Percentiles rank a stretch among this genome's conserved stretches.
phyloP scores from a whole-genome alignment of 306 rosid species.

The Lablab purpureus region DNA sequence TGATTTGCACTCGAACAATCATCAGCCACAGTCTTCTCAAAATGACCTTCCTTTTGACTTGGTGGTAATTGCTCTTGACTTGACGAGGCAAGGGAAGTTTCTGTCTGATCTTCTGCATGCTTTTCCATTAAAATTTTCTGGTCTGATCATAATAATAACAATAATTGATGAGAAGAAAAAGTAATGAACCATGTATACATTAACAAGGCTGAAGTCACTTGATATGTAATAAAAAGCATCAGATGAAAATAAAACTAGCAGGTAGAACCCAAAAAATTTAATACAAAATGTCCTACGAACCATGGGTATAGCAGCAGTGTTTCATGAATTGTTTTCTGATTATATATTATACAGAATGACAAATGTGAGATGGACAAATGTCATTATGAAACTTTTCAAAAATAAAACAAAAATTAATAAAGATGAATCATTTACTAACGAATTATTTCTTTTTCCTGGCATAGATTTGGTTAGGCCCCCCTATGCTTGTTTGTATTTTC shows the following conservation, averaged over 20 bases:
- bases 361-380: neutral
- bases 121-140: slow-evolving; percentile 66
- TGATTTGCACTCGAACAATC: slow-evolving; percentile 85
- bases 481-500: no score
- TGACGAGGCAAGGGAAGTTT: slow-evolving; percentile 74
- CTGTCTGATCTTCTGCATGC: slow-evolving; percentile 67
- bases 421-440: neutral
- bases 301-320: slow-evolving; percentile 10
- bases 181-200: neutral
- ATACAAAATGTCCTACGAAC: slow-evolving; percentile 2
- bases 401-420: neutral
- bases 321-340: slow-evolving; percentile 10
- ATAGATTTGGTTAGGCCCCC: no score
- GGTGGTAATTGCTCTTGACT: slow-evolving; percentile 74
- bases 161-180: slow-evolving; percentile 32
- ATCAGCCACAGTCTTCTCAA: slow-evolving; percentile 69
- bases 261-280: slow-evolving; percentile 5
- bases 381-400: neutral
- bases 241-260: slow-evolving; percentile 26
- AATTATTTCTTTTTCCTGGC: no score
- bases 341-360: neutral
- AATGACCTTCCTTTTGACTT: slow-evolving; percentile 61
- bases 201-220: slow-evolving; percentile 22
- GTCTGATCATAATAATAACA: slow-evolving; percentile 59
- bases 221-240: slow-evolving; percentile 18